Percentiles rank a stretch among this genome's conserved stretches.
These are phyloP conservation scores for Boletus subluridellus DNA, from an alignment of 1,284 basidiomycete species.

Conservation along the genomic window DNA sequence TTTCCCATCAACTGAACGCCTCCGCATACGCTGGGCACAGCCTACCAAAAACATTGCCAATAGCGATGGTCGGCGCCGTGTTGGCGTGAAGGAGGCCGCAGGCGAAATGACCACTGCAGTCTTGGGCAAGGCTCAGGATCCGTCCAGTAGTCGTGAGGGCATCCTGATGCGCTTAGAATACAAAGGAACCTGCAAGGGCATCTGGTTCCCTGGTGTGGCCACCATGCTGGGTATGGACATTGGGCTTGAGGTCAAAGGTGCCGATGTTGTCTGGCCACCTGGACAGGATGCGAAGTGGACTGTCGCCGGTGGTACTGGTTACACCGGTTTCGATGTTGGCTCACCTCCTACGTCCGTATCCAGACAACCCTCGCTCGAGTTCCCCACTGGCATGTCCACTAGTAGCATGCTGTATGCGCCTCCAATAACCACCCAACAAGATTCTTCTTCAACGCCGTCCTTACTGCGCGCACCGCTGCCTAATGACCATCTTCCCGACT, in stretches of 20 bases:
- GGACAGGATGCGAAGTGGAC: constrained; percentile 53
- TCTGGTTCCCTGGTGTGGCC: constrained; percentile 79
- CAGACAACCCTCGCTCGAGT: constrained; percentile 51
- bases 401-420: constrained; percentile 26
- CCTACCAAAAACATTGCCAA: constrained; percentile 53
- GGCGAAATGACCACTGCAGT: constrained; percentile 62
- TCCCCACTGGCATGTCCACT: constrained; percentile 26
- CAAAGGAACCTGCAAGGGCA: constrained; percentile 64
- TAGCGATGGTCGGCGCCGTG: constrained; percentile 53
- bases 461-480: constrained; percentile 71
- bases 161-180: constrained; percentile 67
- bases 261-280: constrained; percentile 61
- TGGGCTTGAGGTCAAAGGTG: constrained; percentile 61
- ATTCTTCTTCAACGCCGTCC: constrained; percentile 52
- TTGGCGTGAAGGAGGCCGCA: constrained; percentile 62
- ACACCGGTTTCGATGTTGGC: constrained; percentile 63
- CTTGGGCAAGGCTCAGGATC: constrained; percentile 46
- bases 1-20: constrained; percentile 69
- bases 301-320: constrained; percentile 59
- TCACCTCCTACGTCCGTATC: constrained; percentile 35
- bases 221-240: constrained; percentile 76
- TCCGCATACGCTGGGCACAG: constrained; percentile 73
- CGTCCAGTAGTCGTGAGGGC: constrained; percentile 47
- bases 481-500: constrained; percentile 56
- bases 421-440: constrained; percentile 35